Evolutionary conservation across 2,329 filamentous ascomycete species (phyloP), one percentile per base, ranked within the genome.

Genomic region (Aureobasidium lini): DNA sequence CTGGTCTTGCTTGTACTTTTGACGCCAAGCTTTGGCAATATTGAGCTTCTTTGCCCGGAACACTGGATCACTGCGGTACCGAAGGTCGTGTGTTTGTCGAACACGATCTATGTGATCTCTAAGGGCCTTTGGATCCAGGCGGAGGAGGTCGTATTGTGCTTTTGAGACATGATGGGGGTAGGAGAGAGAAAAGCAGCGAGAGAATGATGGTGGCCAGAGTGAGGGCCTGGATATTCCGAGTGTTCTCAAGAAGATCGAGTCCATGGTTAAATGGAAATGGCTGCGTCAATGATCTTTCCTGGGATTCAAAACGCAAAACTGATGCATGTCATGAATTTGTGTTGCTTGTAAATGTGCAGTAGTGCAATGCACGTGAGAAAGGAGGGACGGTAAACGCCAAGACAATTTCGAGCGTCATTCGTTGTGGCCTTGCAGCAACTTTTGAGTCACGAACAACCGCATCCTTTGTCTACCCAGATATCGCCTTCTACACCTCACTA

Each of bases 371-470:
- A 23, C 18, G 42, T 23, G 32, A 39, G 8, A 39, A 23, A 37
- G 37, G 34, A 52, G 23, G n/a, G 48, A 8, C 36, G 13, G 7
- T 23, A 8, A 23, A 44, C 8, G 4, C 52, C 52, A 56, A 56
- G 52, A 28, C 52, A n/a, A 40, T 56, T 29, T 18, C 28, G 40
- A 18, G 54, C 54, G 54, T 57, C 54, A 57, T 57, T 47, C 54
- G 43, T 31, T 16, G 53, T 57, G 49, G 50, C 28, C 16, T 28
- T 36, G 52, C 52, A 44, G 52, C 52, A 57, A 48, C 43, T 48
- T 57, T 57, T 46, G 52, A 56, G 42, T 57, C 37, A 57, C 34
- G 13, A 23, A 48, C 50, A 32, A 43, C 37, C 28, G 34, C 36
- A 31, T 29, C 50, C 39, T 54, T 23, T 42, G 39, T 40, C 28